These are phyloP conservation scores for Penicillium decumbens DNA, from an alignment of 2,329 filamentous ascomycete species.

Conservation along the genomic window DNA sequence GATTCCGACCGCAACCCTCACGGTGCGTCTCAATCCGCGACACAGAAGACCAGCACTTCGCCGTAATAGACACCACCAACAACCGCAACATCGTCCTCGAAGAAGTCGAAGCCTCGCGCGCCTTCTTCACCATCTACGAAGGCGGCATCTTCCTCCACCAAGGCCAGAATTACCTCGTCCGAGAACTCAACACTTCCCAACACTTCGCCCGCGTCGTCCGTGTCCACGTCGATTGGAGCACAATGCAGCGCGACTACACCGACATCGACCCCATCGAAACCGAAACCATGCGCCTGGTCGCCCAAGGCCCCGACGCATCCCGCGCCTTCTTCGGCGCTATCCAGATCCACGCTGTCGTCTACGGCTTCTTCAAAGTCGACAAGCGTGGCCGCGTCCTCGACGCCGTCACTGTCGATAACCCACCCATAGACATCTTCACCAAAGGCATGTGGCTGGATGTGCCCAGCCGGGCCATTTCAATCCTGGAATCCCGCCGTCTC, in stretches of 20 bases:
- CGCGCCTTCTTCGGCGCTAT: conserved; percentile 82
- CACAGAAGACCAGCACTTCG: conserved; percentile 86
- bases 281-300: conserved; percentile 73
- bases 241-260: conserved; percentile 85
- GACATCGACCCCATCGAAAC: conserved; percentile 92
- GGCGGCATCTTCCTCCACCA: conserved; percentile 96
- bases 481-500: conserved; percentile 66
- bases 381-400: conserved; percentile 79
- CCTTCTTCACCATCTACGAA: conserved; percentile 93
- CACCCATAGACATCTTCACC: conserved; percentile 75
- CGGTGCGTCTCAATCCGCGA: conserved; percentile 83
- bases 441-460: conserved; percentile 97
- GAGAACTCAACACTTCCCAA: conserved; percentile 75
- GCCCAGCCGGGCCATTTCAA: conserved; percentile 70
- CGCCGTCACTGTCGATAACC: conserved; percentile 87
- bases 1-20: conserved; percentile 80
- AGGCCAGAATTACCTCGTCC: conserved; percentile 85
- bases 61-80: conserved; percentile 79
- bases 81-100: conserved; percentile 81
- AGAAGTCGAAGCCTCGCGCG: conserved; percentile 92
- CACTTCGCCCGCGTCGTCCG: conserved; percentile 81
- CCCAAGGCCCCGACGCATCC: conserved; percentile 49
- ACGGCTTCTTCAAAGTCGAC: conserved; percentile 97
- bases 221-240: conserved; percentile 93
- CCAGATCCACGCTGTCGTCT: conserved; percentile 80